Evolutionary conservation across 495 filamentous ascomycete species (phyloP).

Genomic region (Trichoderma parareesei): DNA sequence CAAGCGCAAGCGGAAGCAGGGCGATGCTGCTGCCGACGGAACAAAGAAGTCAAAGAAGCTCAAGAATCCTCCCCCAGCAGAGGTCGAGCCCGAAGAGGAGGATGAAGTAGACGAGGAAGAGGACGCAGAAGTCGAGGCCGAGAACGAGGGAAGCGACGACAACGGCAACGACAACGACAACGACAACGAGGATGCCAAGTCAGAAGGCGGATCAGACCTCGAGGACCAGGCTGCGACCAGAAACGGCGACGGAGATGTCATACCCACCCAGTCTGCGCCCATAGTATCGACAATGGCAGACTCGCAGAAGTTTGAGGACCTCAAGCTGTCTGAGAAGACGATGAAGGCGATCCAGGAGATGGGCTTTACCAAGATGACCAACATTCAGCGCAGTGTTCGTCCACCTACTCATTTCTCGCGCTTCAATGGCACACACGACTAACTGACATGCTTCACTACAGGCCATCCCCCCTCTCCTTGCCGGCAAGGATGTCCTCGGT

Average conservation of each 20-base stretch:
- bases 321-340: conserved; percentile 80
- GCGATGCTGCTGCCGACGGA: conserved; percentile 19
- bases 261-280: conserved; percentile 12
- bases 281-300: conserved; percentile 18
- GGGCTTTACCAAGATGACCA: conserved; percentile 92
- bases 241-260: conserved; percentile 20
- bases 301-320: conserved; percentile 57
- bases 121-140: conserved; percentile 20
- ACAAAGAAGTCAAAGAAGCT: conserved; percentile 24
- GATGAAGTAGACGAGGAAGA: conserved; percentile 25
- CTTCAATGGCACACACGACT: background rate
- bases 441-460: background rate
- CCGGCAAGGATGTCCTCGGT: conserved; percentile 74
- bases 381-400: conserved; percentile 72
- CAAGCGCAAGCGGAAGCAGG: conserved; percentile 40
- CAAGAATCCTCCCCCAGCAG: conserved; percentile 22
- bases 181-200: conserved; percentile 15
- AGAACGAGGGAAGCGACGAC: conserved; percentile 6
- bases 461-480: conserved; percentile 12
- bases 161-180: conserved; percentile 10
- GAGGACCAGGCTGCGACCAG: conserved; percentile 21
- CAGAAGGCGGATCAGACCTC: conserved; percentile 15
- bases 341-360: conserved; percentile 83
- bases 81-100: conserved; percentile 15
- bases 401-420: background rate